phyloP scores from a whole-genome alignment of 169 alveolate genomes.

The Plasmodium billcollinsi region DNA sequence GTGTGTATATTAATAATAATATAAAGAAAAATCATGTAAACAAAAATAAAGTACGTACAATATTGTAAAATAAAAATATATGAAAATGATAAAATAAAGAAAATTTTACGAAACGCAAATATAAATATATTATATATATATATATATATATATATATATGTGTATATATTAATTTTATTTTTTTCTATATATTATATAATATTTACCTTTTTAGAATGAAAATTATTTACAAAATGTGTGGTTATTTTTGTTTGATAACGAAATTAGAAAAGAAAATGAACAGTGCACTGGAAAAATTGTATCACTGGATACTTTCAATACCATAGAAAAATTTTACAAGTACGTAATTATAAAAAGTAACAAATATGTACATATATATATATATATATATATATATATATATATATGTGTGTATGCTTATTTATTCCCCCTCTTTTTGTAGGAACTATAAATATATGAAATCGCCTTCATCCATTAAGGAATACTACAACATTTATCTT shows the following conservation, averaged over 20 bases:
- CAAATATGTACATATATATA: neutral
- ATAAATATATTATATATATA: neutral
- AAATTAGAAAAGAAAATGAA: constrained; percentile 41
- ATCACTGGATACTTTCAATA: constrained; percentile 53
- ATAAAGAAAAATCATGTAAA: constrained; percentile 22
- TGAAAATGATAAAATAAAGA: constrained; percentile 10
- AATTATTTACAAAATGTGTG: constrained; percentile 62
- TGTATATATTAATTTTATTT: neutral
- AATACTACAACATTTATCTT: constrained; percentile 64
- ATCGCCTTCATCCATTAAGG: constrained; percentile 66
- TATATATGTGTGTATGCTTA: neutral
- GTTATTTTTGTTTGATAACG: constrained; percentile 61
- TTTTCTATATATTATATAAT: neutral
- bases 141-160: neutral
- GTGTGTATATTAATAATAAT: constrained; percentile 4
- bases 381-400: neutral
- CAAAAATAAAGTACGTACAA: constrained; percentile 32
- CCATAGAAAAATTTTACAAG: constrained; percentile 75
- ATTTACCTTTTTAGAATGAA: constrained; percentile 25
- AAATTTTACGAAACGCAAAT: neutral
- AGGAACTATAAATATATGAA: constrained; percentile 75
- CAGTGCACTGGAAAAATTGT: constrained; percentile 25
- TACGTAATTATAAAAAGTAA: constrained; percentile 7
- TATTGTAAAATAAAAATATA: constrained; percentile 8
- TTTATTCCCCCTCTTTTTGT: neutral